These are phyloP conservation scores for Fomes fomentarius DNA, from an alignment of 1,284 basidiomycete species.

Conservation along the genomic window DNA sequence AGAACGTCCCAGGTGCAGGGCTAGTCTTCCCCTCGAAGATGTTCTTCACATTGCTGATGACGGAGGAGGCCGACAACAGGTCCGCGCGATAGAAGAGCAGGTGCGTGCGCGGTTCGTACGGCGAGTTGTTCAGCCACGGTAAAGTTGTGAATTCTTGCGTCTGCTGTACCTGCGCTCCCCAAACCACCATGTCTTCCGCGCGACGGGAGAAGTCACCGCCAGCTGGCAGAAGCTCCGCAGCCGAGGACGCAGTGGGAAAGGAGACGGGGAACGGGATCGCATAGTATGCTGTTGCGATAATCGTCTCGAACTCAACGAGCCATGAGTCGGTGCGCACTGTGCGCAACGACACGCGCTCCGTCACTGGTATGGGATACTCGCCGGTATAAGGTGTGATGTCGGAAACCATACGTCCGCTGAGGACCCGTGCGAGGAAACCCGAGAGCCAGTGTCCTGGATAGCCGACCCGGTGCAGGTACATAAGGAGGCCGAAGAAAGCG, in stretches of 20 bases:
- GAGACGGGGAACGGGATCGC: slow-evolving; percentile 36
- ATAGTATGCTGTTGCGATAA: slow-evolving; percentile 32
- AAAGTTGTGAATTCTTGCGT: background rate
- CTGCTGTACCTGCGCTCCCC: background rate
- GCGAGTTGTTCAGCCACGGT: background rate
- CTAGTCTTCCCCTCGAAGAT: slow-evolving; percentile 15
- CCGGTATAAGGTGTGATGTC: slow-evolving; percentile 33
- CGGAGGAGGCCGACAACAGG: slow-evolving; percentile 2
- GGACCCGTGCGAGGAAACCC: slow-evolving; percentile 35
- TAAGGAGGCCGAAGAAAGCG: slow-evolving; percentile 39
- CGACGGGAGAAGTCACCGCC: background rate
- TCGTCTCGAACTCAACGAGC: slow-evolving; percentile 36
- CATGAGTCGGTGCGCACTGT: slow-evolving; percentile 36
- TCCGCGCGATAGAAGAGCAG: slow-evolving; percentile 29
- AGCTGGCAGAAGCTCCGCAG: background rate
- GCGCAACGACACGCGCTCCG: slow-evolving; percentile 28
- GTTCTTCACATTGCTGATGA: slow-evolving; percentile 8
- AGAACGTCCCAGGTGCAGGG: slow-evolving; percentile 21
- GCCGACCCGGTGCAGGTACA: slow-evolving; percentile 39
- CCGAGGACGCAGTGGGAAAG: background rate
- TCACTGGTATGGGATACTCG: slow-evolving; percentile 34
- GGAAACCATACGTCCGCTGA: slow-evolving; percentile 32
- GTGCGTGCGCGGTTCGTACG: slow-evolving; percentile 21
- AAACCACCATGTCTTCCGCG: background rate
- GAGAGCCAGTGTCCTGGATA: slow-evolving; percentile 40